Evolutionary conservation across 2,329 filamentous ascomycete species (phyloP).

Genomic region (Cladosporium oxysporum): DNA sequence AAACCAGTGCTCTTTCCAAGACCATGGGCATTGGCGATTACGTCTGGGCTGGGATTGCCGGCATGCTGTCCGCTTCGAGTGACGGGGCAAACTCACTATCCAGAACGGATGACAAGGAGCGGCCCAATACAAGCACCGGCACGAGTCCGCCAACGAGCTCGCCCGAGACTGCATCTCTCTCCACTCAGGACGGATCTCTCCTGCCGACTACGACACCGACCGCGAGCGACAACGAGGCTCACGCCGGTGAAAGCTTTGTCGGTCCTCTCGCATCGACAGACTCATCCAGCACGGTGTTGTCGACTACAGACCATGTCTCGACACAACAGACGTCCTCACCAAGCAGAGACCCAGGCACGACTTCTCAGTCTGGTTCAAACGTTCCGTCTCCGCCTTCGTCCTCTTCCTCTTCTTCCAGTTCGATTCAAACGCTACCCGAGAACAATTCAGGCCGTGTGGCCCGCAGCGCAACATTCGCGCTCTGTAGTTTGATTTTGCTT

Average conservation of each 20-base stretch:
- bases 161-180: not conserved
- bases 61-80: not conserved
- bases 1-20: not conserved
- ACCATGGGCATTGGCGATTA: not conserved
- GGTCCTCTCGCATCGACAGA: too few relatives aligned
- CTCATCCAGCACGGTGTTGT: not conserved
- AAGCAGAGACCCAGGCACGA: not conserved
- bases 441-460: not conserved
- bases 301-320: not conserved
- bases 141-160: not conserved
- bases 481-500: not conserved
- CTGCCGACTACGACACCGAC: not conserved
- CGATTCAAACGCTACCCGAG: not conserved
- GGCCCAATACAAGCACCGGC: not conserved
- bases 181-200: not conserved
- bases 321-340: not conserved
- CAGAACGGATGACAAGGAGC: not conserved
- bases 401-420: not conserved
- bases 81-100: not conserved
- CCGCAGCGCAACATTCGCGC: not conserved
- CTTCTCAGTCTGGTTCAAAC: not conserved
- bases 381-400: not conserved
- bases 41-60: slow-evolving; percentile 12
- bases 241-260: not conserved
- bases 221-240: not conserved